Evolutionary conservation across 116 monocot species (phyloP), one percentile per base, ranked within the genome.

Genomic region (Posidonia oceanica): DNA sequence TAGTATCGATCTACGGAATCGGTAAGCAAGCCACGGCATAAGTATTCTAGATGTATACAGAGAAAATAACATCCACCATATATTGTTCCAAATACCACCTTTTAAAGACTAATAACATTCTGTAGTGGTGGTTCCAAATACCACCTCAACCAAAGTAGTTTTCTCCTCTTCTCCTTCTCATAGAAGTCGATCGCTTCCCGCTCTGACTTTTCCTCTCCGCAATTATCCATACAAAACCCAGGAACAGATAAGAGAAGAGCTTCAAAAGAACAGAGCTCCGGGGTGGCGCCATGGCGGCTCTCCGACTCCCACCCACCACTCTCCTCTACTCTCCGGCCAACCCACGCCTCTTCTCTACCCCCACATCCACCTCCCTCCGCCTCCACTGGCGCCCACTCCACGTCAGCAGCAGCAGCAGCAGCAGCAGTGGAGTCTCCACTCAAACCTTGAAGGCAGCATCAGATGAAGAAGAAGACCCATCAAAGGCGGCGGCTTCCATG

Each of bases 371-470:
- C 22, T 38, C 71, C 52, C 15, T 18, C 51, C 15, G 12, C 59
- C 71, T 36, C 61, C 61, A 59, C 71, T 71, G 62, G n/a, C 51
- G 41, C 22, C 36, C 67, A 52, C 8, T 52, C 58, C 29, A 62
- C 75, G 69, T 63, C 37, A 63, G 7, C n/a, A 40, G 61, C 48
- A 52, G 56, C 20, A 53, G 54, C 66, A 39, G 60, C 66, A 5
- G 37, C 37, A 38, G 39, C 20, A 36, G 71, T n/a, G 38, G 59
- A 7, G 52, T 72, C 54, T 64, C 80, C 20, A 63, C 82, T 13
- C 78, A 71, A 66, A 71, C 85, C 79, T 72, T 81, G 65, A 80
- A 80, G 52, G 73, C 68, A 29, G 29, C 29, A 29, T 29, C 1
- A 71, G 77, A 76, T 63, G 76, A 61, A 21, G 66, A 62, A 22